phyloP scores from a whole-genome alignment of 352 stramenopile species.

The Elongisporangium anandrum region DNA sequence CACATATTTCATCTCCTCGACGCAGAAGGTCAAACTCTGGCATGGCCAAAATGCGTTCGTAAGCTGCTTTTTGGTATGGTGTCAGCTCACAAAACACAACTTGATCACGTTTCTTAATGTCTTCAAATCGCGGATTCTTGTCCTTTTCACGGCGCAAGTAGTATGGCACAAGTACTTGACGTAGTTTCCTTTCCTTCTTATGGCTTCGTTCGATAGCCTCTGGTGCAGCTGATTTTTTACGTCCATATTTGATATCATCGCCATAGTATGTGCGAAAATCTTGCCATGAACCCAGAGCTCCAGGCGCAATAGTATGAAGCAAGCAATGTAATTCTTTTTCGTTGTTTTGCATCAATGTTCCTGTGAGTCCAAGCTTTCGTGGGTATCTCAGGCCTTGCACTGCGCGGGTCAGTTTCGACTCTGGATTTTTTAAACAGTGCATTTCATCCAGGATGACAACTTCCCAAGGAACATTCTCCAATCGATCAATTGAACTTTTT shows the following conservation, averaged over 20 bases:
- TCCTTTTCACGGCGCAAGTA: constrained; percentile 74
- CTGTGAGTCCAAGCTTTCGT: constrained; percentile 82
- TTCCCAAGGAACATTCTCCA: constrained; percentile 87
- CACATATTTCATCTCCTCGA: constrained; percentile 52
- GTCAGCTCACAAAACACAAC: constrained; percentile 81
- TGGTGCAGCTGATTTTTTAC: constrained; percentile 68
- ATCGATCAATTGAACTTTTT: constrained; percentile 84
- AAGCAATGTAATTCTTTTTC: constrained; percentile 79
- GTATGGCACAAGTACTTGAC: constrained; percentile 47
- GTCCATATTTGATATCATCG: constrained; percentile 79
- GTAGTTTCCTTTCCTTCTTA: constrained; percentile 69
- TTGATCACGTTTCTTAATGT: constrained; percentile 72
- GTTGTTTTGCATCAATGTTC: constrained; percentile 88
- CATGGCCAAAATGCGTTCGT: constrained; percentile 67
- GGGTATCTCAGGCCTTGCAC: constrained; percentile 63
- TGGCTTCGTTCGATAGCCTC: constrained; percentile 54
- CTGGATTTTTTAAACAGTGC: constrained; percentile 97
- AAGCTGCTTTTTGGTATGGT: constrained; percentile 57
- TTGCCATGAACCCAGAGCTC: constrained; percentile 49
- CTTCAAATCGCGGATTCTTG: constrained; percentile 64
- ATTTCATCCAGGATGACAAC: constrained; percentile 98
- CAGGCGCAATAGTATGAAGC: constrained; percentile 66
- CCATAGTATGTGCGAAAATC: constrained; percentile 80
- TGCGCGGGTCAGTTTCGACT: constrained; percentile 88
- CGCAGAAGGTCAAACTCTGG: constrained; percentile 68